These are phyloP conservation scores for Chaetomiaceae sp. DNA, from an alignment of 2,329 filamentous ascomycete species.

Conservation along the genomic window DNA sequence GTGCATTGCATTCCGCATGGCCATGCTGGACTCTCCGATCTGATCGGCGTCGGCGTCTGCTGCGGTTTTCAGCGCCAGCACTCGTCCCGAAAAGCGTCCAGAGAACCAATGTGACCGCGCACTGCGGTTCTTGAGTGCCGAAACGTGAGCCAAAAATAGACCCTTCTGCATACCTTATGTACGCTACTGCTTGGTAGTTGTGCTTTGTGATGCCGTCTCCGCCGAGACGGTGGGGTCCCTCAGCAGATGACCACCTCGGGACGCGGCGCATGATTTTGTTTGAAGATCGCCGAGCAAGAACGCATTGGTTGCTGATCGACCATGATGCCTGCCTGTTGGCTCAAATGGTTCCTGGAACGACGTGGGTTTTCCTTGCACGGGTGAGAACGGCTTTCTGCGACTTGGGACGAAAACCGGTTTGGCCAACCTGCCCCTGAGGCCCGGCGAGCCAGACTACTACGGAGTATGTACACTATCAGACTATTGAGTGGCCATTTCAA, in stretches of 20 bases:
- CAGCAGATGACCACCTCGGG: neutral
- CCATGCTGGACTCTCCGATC: too few species aligned
- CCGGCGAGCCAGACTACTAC: too few species aligned
- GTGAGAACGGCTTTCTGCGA: too few species aligned
- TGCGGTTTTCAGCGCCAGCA: too few species aligned
- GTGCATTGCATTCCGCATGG: too few species aligned
- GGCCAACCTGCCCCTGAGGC: too few species aligned
- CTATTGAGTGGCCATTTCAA: too few species aligned
- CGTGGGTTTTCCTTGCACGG: neutral
- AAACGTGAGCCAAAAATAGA: constrained; percentile 3
- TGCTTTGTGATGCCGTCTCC: too few species aligned
- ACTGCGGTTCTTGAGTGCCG: neutral
- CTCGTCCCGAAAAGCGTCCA: too few species aligned
- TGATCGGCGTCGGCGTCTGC: neutral
- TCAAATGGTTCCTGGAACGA: neutral
- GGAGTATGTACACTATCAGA: too few species aligned
- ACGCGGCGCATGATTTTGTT: constrained; percentile 1
- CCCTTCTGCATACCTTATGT: neutral
- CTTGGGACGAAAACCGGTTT: neutral
- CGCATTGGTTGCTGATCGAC: constrained; percentile 1
- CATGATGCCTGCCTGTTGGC: neutral
- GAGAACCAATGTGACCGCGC: too few species aligned
- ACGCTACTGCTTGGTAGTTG: too few species aligned
- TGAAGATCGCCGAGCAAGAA: constrained; percentile 1
- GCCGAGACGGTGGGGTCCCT: neutral